A percentile compares a stretch with the other conserved stretches of the same genome.
Conservation (phyloP, 495 filamentous ascomycete genomes). For the Xanthoparmelia taractica region DNA sequence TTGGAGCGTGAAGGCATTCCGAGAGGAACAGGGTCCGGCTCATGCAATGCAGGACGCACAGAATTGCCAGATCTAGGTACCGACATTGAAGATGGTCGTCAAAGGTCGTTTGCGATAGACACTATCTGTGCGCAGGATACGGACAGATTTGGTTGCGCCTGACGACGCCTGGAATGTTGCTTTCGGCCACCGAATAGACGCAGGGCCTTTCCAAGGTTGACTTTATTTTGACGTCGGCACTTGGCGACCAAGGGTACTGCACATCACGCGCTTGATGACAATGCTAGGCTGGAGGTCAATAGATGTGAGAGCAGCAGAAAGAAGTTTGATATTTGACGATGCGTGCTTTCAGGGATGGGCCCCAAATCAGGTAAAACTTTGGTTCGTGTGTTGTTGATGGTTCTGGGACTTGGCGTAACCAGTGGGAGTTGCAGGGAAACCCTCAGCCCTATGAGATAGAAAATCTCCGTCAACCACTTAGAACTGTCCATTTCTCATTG, state of each 20-base stretch:
- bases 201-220: slow-evolving; percentile 1
- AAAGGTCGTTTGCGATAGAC: background rate
- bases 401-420: background rate
- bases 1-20: background rate
- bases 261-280: too few species aligned
- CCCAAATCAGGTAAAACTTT: background rate
- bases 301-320: background rate
- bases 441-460: background rate
- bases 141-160: slow-evolving; percentile 8
- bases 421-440: background rate
- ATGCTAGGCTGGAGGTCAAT: too few species aligned
- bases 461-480: background rate
- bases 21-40: background rate
- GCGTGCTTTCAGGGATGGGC: background rate
- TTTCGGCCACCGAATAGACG: slow-evolving; percentile 8
- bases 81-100: background rate
- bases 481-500: background rate
- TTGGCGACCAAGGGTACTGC: background rate
- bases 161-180: slow-evolving; percentile 18
- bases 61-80: background rate
- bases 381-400: slow-evolving; percentile 3
- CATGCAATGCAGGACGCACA: slow-evolving; percentile 4
- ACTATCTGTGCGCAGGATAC: slow-evolving; percentile 4
- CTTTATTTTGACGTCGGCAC: background rate
- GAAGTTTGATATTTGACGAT: background rate